Conservation (phyloP, 202 grass and related monocot genomes). For the Setaria italica region DNA sequence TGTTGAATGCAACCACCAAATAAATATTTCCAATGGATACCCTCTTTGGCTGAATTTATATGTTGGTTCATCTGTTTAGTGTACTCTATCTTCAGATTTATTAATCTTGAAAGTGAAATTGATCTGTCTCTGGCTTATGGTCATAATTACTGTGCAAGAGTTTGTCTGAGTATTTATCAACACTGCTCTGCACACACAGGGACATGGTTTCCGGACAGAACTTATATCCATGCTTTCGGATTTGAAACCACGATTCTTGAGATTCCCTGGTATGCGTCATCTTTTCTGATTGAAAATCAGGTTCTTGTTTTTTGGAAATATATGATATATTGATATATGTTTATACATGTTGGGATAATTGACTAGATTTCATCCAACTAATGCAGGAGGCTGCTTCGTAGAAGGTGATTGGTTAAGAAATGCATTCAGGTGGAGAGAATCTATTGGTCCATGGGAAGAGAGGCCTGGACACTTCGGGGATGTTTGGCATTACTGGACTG, state of each 20-base stretch:
- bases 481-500: slow-evolving; percentile 94
- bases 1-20: background rate
- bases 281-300: background rate
- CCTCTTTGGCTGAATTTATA: background rate
- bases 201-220: slow-evolving; percentile 89
- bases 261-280: slow-evolving; percentile 81
- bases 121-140: too few species aligned
- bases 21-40: background rate
- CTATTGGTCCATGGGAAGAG: slow-evolving; percentile 90
- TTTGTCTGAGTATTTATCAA: background rate
- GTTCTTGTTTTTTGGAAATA: background rate
- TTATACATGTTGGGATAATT: background rate
- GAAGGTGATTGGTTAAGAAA: slow-evolving; percentile 92
- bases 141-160: background rate
- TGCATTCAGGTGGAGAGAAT: slow-evolving; percentile 92
- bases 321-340: background rate
- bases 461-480: slow-evolving; percentile 83
- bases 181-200: slow-evolving; percentile 49
- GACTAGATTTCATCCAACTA: background rate
- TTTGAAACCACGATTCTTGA: slow-evolving; percentile 85
- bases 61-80: background rate
- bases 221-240: slow-evolving; percentile 88
- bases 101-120: too few species aligned
- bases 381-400: slow-evolving; percentile 86
- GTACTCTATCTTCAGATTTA: background rate